These are phyloP conservation scores for Carpinus fangiana DNA, from an alignment of 306 rosid genomes.

Conservation along the genomic window DNA sequence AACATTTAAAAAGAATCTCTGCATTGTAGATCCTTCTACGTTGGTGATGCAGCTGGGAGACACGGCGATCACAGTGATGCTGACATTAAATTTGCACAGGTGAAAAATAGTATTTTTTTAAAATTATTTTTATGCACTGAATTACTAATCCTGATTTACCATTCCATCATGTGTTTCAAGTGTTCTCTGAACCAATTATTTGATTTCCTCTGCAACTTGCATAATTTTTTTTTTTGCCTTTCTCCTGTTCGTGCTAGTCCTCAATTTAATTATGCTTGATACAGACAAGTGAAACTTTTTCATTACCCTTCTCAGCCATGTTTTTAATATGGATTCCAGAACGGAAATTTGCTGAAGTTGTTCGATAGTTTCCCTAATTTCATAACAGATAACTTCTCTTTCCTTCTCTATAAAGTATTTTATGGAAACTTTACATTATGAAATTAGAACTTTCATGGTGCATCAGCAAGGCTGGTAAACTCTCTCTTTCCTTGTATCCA, in stretches of 20 bases:
- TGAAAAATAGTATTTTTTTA: conserved; percentile 14
- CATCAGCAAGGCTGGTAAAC: background rate
- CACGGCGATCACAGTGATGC: conserved; percentile 81
- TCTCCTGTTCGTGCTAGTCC: background rate
- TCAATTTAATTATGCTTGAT: background rate
- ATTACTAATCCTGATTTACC: background rate
- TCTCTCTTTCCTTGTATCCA: background rate
- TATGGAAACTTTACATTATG: background rate
- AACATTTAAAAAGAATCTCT: conserved; percentile 23
- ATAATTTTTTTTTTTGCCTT: background rate
- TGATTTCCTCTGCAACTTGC: background rate
- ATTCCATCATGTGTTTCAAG: background rate
- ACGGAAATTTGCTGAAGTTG: background rate
- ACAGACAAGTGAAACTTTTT: background rate
- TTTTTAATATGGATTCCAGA: background rate
- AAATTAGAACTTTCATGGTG: background rate
- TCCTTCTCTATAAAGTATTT: background rate
- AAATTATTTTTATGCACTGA: no score
- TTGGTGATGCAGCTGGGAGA: conserved; percentile 98
- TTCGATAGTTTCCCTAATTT: background rate
- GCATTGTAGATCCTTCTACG: conserved; percentile 76
- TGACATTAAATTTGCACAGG: conserved; percentile 87
- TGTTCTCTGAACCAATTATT: conserved; percentile 2
- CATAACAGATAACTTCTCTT: background rate
- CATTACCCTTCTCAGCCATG: background rate